A percentile compares a stretch with the other conserved stretches of the same genome.
These are phyloP conservation scores for Ceratocystis huliohia DNA, from an alignment of 2,329 filamentous ascomycete species.

Conservation along the genomic window DNA sequence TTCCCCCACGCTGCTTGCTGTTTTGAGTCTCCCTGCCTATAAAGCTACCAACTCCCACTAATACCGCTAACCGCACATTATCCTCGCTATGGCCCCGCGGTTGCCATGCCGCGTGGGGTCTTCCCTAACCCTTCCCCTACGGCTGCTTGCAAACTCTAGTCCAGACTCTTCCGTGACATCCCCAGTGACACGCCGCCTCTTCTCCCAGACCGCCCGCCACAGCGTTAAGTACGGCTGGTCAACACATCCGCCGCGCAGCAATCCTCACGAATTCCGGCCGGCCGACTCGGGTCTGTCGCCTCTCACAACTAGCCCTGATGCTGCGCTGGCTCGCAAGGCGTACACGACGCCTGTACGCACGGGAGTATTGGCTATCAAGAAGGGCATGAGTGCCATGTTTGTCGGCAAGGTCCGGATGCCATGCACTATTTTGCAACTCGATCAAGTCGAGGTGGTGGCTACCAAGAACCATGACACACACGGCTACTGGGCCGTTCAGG, in stretches of 20 bases:
- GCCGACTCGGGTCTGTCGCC: conserved; percentile 41
- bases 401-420: conserved; percentile 64
- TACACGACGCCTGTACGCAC: conserved; percentile 54
- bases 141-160: background rate
- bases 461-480: conserved; percentile 70
- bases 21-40: background rate
- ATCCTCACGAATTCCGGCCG: conserved; percentile 50
- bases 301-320: conserved; percentile 46
- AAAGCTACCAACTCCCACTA: background rate
- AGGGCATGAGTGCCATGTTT: conserved; percentile 90
- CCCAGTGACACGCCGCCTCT: conserved; percentile 15
- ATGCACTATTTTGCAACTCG: conserved; percentile 87
- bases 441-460: conserved; percentile 77
- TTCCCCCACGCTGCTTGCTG: background rate
- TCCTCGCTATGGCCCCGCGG: conserved; percentile 14
- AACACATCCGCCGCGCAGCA: conserved; percentile 39
- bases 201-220: conserved; percentile 36
- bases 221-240: conserved; percentile 50
- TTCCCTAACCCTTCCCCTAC: conserved; percentile 7
- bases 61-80: background rate
- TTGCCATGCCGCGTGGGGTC: conserved; percentile 17
- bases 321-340: conserved; percentile 46
- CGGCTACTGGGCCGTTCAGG: conserved; percentile 88
- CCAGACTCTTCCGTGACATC: background rate
- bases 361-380: conserved; percentile 77